A percentile compares a stretch with the other conserved stretches of the same genome.
Conservation (phyloP, 345 rosid species). For the Boechera divaricarpa region DNA sequence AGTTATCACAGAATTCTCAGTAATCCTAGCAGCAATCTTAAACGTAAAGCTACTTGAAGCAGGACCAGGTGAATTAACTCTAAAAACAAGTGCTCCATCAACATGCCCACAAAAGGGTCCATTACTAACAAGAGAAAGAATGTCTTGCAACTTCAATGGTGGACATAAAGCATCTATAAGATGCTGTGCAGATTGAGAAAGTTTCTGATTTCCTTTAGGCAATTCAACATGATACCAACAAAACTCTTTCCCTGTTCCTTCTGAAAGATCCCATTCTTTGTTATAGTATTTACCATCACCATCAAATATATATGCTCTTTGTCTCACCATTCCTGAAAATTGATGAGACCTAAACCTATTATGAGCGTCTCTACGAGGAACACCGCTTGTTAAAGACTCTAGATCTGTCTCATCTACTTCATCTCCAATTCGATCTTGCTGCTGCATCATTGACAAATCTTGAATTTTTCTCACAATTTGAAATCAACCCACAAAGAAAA, state of each 20-base stretch:
- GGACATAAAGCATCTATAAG: conserved; percentile 93
- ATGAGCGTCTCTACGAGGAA: conserved; percentile 40
- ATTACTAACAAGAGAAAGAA: conserved; percentile 89
- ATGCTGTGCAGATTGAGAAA: conserved; percentile 80
- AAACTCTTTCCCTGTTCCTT: conserved; percentile 76
- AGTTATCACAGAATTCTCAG: conserved; percentile 86
- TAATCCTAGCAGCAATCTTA: conserved; percentile 89
- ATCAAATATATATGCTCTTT: conserved; percentile 86
- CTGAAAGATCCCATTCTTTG: conserved; percentile 85
- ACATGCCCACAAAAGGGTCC: conserved; percentile 95
- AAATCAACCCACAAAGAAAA: background rate
- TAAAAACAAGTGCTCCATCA: conserved; percentile 89
- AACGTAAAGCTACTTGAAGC: conserved; percentile 78
- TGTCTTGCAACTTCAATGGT: conserved; percentile 93
- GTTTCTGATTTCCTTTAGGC: conserved; percentile 82
- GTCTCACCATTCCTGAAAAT: conserved; percentile 72
- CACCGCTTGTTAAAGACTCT: conserved; percentile 40
- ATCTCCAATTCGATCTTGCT: conserved; percentile 47
- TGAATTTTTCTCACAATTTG: background rate
- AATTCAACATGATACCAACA: conserved; percentile 98
- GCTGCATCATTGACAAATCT: conserved; percentile 55
- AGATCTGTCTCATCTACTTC: conserved; percentile 59
- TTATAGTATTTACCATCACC: conserved; percentile 69
- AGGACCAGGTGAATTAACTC: conserved; percentile 96
- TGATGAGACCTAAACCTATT: conserved; percentile 28